Evolutionary conservation across 257 asterid species (phyloP).

Genomic region (Ilex aquifolium): DNA sequence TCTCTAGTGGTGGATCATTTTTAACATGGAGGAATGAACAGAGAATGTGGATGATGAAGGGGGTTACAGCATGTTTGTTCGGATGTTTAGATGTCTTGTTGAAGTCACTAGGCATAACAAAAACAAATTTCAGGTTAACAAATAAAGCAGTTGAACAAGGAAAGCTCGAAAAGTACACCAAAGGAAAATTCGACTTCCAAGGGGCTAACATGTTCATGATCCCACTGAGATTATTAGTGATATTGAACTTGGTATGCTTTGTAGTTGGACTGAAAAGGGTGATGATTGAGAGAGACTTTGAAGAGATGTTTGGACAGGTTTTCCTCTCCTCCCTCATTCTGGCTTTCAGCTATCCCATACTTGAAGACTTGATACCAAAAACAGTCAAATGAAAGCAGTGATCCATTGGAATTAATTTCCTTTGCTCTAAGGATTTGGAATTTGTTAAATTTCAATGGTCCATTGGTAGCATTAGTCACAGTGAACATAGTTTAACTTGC

Average conservation of each 20-base stretch:
- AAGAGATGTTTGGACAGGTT: slow-evolving; percentile 68
- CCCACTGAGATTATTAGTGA: slow-evolving; percentile 59
- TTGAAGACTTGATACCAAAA: slow-evolving; percentile 56
- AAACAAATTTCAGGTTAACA: slow-evolving; percentile 49
- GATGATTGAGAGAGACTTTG: slow-evolving; percentile 28
- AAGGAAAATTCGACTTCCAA: slow-evolving; percentile 52
- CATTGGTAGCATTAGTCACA: no score
- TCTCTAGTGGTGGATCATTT: slow-evolving; percentile 38
- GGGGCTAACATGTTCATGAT: slow-evolving; percentile 66
- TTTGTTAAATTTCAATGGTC: no score
- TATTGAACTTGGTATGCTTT: slow-evolving; percentile 53
- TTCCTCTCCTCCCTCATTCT: slow-evolving; percentile 44
- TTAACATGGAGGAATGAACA: slow-evolving; percentile 56
- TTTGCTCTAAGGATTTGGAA: no score
- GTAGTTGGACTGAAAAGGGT: slow-evolving; percentile 46
- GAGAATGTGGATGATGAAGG: slow-evolving; percentile 43
- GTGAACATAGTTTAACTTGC: no score
- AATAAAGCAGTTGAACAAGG: slow-evolving; percentile 59
- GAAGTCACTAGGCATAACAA: slow-evolving; percentile 33
- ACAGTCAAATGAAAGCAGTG: slow-evolving; percentile 28
- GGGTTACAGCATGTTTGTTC: slow-evolving; percentile 50
- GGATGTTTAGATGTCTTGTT: slow-evolving; percentile 45
- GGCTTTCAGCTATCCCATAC: slow-evolving; percentile 55
- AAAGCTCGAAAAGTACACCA: slow-evolving; percentile 48
- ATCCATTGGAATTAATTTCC: no score